A percentile compares a stretch with the other conserved stretches of the same genome.
Evolutionary conservation across 345 rosid species (phyloP).

Genomic region (Murraya paniculata): DNA sequence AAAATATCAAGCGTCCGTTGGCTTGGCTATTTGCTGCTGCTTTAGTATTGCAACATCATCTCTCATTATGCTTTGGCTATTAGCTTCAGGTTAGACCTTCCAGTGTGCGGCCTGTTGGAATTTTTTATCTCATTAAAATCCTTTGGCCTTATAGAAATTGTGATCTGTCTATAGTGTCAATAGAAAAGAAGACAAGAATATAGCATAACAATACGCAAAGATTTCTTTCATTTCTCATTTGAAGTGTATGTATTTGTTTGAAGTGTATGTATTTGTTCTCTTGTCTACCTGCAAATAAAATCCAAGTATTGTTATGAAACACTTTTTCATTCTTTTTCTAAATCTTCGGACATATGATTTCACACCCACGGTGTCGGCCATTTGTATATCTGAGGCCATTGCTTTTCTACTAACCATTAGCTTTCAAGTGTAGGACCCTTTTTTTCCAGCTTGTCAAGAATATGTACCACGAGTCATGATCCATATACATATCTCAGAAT

Average conservation of each 20-base stretch:
- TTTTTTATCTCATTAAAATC: not conserved
- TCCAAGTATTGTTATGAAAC: not conserved
- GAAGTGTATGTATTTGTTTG: not conserved
- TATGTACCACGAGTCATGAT: not conserved
- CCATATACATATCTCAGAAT: not conserved
- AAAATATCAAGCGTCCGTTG: conserved; percentile 61
- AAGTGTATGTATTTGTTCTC: not conserved
- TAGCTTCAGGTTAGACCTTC: conserved; percentile 43
- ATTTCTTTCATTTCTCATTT: not conserved
- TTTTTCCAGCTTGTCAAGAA: not conserved
- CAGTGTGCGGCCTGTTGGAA: conserved; percentile 4
- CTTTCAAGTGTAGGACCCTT: not conserved
- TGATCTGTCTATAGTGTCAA: conserved; percentile 14
- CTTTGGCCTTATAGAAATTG: conserved; percentile 10
- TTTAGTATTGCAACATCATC: conserved; percentile 56
- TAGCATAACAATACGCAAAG: not conserved
- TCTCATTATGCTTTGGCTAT: conserved; percentile 77
- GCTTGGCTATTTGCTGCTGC: conserved; percentile 79
- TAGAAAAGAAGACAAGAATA: conserved; percentile 14
- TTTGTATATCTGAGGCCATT: not conserved
- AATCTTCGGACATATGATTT: not conserved
- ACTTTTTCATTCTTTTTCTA: not conserved
- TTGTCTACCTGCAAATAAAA: not conserved
- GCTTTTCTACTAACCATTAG: not conserved
- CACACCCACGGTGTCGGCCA: not conserved